Evolutionary conservation across 2,329 filamentous ascomycete genomes (phyloP), one percentile per base, ranked within the genome.

Genomic region (Ramularia endophylla): DNA sequence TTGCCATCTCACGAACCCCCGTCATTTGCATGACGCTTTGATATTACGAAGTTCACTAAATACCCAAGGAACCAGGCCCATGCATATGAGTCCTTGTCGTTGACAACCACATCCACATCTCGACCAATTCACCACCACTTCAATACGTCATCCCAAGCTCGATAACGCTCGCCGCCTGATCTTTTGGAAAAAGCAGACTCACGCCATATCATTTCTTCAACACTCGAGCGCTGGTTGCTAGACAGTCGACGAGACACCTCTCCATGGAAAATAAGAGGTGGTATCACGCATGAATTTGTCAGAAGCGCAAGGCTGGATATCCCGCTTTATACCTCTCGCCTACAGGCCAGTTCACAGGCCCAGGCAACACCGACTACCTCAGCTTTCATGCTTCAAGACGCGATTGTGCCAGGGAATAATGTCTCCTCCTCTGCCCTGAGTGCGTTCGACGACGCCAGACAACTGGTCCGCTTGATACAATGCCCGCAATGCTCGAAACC

Each of bases 381-480:
- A 50, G 92, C 90, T 50, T 83, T 98, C 58, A 95, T 98, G 76
- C 97, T 45, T 46, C 46, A 52, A 44, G 65, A 92, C 8, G 88
- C 87, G 33, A 66, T 71, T 27, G 53, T 90, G 12, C 73, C 87
- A 31, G 86, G 79, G 32, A 75, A 61, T 49, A 48, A 34, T 39
- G 52, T 53, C 51, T 61, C 60, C 43, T 52, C 56, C 38, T 53
- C 50, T 32, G 63, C 61, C 38, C 62, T 77, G 45, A 67, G 70
- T 48, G 70, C 75, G 22, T 66, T 71, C 50, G 46, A 46, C 11
- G 71, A 81, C 59, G 75, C 78, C 13, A 73, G 84, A 50, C 68
- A 76, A 43, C 70, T 88, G 40, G 72, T 94, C 47, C 81, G 81
- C 31, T 68, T 92, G 29, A 73, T 92, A 39, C 87, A 94, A 65